Conservation (phyloP, 2,329 filamentous ascomycete genomes). For the Paraphoma sp. region DNA sequence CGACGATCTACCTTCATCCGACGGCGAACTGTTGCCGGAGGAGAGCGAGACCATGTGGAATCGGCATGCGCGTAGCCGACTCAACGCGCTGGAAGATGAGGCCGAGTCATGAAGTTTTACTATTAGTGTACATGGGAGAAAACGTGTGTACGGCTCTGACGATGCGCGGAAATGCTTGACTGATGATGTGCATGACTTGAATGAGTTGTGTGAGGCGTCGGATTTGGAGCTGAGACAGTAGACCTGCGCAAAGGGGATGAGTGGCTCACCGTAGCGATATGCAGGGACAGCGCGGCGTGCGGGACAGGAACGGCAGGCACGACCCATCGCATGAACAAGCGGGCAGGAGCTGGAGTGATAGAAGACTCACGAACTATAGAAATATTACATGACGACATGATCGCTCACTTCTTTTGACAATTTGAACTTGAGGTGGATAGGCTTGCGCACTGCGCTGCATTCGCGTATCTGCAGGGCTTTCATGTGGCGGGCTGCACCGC, state of each 20-base stretch:
- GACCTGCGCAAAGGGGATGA: conserved; percentile 9
- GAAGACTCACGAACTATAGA: neutral
- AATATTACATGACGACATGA: neutral
- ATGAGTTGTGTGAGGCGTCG: neutral
- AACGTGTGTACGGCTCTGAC: neutral
- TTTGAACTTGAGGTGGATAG: neutral
- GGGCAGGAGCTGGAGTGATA: neutral
- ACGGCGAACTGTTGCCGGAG: conserved; percentile 31
- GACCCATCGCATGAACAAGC: conserved; percentile 3
- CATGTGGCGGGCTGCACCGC: conserved; percentile 19
- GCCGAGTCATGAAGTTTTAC: neutral
- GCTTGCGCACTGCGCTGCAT: neutral
- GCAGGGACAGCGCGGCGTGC: conserved; percentile 24
- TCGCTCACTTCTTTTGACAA: neutral
- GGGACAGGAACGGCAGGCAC: conserved; percentile 1
- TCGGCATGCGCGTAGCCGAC: conserved; percentile 28
- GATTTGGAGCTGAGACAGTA: neutral
- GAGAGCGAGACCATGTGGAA: conserved; percentile 27
- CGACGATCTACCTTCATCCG: conserved; percentile 42
- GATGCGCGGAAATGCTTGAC: neutral
- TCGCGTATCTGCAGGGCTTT: neutral
- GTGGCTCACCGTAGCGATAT: conserved; percentile 23
- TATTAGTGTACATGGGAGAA: neutral
- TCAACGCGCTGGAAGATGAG: conserved; percentile 13
- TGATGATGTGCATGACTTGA: neutral